These are phyloP conservation scores for Spizellomyces punctatus DNA, from an alignment of 192 early-diverging fungal species.

Conservation along the genomic window DNA sequence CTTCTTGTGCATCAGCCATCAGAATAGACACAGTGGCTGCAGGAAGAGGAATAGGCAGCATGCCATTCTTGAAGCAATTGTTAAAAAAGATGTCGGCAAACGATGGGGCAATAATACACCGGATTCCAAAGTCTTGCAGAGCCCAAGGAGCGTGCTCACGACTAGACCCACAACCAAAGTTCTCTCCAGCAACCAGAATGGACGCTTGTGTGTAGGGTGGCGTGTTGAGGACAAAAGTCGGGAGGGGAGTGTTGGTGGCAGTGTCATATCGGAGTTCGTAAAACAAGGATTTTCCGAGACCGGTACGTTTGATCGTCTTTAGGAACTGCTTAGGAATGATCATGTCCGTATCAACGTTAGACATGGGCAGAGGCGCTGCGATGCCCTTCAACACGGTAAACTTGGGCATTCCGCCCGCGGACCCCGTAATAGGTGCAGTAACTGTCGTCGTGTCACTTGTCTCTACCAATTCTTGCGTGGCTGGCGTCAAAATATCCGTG, in stretches of 20 bases:
- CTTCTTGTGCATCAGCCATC: conserved; percentile 50
- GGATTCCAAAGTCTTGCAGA: conserved; percentile 71
- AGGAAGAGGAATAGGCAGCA: conserved; percentile 57
- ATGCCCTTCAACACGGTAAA: conserved; percentile 64
- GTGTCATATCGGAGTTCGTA: conserved; percentile 60
- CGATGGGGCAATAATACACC: conserved; percentile 66
- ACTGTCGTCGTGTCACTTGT: conserved; percentile 1
- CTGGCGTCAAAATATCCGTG: conserved; percentile 28
- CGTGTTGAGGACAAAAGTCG: conserved; percentile 66
- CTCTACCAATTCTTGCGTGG: conserved; percentile 1
- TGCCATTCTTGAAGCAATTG: conserved; percentile 77
- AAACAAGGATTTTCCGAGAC: conserved; percentile 64
- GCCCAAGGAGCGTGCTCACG: conserved; percentile 80
- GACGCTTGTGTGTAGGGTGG: conserved; percentile 49
- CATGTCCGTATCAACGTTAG: conserved; percentile 75
- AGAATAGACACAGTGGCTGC: conserved; percentile 32
- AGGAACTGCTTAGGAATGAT: conserved; percentile 79
- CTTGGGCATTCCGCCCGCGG: conserved; percentile 52
- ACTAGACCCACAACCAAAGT: conserved; percentile 71
- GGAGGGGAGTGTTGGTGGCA: conserved; percentile 45
- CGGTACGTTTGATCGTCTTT: conserved; percentile 74
- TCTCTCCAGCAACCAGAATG: conserved; percentile 63
- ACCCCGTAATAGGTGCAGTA: conserved; percentile 15
- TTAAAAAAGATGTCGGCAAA: conserved; percentile 78
- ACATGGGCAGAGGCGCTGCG: conserved; percentile 60